Evolutionary conservation across 1,139 yeast species (phyloP).

Genomic region (Nakaseomyces bracarensis): DNA sequence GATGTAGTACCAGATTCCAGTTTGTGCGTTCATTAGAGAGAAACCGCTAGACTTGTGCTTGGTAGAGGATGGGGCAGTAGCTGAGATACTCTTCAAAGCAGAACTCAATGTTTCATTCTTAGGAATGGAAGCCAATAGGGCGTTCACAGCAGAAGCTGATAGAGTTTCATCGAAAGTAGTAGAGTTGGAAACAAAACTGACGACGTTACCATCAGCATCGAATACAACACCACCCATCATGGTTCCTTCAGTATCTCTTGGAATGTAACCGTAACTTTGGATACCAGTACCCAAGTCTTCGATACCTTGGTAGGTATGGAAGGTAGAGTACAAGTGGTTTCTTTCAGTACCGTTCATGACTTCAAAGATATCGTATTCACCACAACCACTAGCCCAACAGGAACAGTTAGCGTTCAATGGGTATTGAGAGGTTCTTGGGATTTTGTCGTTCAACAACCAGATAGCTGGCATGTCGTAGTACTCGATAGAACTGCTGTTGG

Average conservation of each 20-base stretch:
- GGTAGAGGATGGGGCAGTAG: conserved; percentile 25
- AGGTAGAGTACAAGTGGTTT: conserved; percentile 50
- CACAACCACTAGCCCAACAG: conserved; percentile 73
- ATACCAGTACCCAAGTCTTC: conserved; percentile 52
- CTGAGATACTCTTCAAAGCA: conserved; percentile 23
- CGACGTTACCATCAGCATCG: conserved; percentile 49
- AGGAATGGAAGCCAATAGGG: conserved; percentile 18
- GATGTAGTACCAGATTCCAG: conserved; percentile 22
- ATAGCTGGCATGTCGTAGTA: conserved; percentile 64
- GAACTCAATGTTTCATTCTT: conserved; percentile 20
- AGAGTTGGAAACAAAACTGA: conserved; percentile 53
- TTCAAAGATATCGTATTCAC: conserved; percentile 77
- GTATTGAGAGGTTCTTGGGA: conserved; percentile 74
- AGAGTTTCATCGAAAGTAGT: conserved; percentile 40
- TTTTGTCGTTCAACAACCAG: conserved; percentile 65
- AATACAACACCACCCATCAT: conserved; percentile 69
- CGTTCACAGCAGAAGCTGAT: conserved; percentile 23
- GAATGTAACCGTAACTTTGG: conserved; percentile 48
- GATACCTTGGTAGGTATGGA: conserved; percentile 69
- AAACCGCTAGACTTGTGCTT: conserved; percentile 19
- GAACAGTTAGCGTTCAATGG: conserved; percentile 55
- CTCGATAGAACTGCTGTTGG: conserved; percentile 33
- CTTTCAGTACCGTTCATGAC: conserved; percentile 48
- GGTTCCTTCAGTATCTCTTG: conserved; percentile 41
- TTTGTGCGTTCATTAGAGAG: conserved; percentile 8